Evolutionary conservation across 768 basidiomycete species (phyloP).

Genomic region (Strobilomyces confusus): DNA sequence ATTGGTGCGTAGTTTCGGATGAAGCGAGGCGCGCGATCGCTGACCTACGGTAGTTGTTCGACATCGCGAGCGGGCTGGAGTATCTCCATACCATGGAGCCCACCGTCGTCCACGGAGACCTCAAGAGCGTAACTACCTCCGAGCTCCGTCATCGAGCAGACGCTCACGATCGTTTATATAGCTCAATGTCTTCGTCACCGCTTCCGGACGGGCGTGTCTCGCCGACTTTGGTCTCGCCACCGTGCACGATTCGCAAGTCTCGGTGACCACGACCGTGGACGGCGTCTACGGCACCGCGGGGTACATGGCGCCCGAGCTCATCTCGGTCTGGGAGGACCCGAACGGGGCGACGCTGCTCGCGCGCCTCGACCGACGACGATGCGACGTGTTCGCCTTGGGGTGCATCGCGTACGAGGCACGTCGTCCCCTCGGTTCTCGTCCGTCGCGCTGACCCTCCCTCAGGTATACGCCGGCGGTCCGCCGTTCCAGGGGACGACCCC

Average conservation of each 20-base stretch:
- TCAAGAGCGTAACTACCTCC: slow-evolving; percentile 36
- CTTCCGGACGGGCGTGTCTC: slow-evolving; percentile 26
- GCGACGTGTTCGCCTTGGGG: slow-evolving; percentile 35
- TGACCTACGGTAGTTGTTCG: slow-evolving; percentile 30
- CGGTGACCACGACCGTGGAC: slow-evolving; percentile 12
- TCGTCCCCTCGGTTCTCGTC: not conserved
- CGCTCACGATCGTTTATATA: slow-evolving; percentile 3
- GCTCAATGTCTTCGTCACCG: slow-evolving; percentile 29
- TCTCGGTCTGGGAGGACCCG: slow-evolving; percentile 5
- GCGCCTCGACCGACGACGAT: slow-evolving; percentile 23
- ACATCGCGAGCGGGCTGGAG: slow-evolving; percentile 35
- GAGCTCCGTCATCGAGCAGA: not conserved
- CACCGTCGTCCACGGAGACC: slow-evolving; percentile 41
- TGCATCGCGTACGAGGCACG: slow-evolving; percentile 33
- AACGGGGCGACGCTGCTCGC: slow-evolving; percentile 12
- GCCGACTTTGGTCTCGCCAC: slow-evolving; percentile 31
- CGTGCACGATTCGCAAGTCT: slow-evolving; percentile 13
- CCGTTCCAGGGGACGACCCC: slow-evolving; percentile 22
- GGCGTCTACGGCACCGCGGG: slow-evolving; percentile 21
- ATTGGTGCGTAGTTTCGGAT: slow-evolving; percentile 25
- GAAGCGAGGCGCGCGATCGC: not conserved
- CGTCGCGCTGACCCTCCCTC: no score
- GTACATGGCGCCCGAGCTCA: slow-evolving; percentile 30
- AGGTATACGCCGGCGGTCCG: slow-evolving; percentile 29
- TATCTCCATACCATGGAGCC: slow-evolving; percentile 38